Percentiles rank a stretch among this genome's conserved stretches.
Evolutionary conservation across 1,284 basidiomycete species (phyloP).

Genomic region (Naganishia sp.): DNA sequence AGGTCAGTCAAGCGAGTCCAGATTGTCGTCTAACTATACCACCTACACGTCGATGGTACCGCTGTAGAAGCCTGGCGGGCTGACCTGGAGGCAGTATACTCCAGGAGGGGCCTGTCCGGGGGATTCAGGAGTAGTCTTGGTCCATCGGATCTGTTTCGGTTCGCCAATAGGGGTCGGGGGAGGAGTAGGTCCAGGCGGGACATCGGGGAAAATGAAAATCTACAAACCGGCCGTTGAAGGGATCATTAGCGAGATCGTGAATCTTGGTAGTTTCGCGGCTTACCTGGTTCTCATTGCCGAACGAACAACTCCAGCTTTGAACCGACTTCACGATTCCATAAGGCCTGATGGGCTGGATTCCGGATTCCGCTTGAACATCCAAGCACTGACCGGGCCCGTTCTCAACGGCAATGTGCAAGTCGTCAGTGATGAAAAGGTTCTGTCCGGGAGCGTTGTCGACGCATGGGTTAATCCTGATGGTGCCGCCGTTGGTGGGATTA

Average conservation of each 20-base stretch:
- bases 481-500: slow-evolving; percentile 23
- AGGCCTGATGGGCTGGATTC: not conserved
- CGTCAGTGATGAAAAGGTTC: slow-evolving; percentile 27
- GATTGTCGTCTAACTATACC: not conserved
- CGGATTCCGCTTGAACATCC: slow-evolving; percentile 20
- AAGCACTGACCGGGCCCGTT: slow-evolving; percentile 11
- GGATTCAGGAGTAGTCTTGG: not conserved
- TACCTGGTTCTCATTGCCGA: slow-evolving; percentile 24
- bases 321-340: slow-evolving; percentile 9
- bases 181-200: not conserved
- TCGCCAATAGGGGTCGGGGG: not conserved
- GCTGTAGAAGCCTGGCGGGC: not conserved
- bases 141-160: slow-evolving; percentile 3
- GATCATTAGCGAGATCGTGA: not conserved
- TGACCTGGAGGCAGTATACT: not conserved
- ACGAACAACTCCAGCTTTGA: slow-evolving; percentile 12
- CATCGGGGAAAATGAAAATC: slow-evolving; percentile 1
- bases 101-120: not conserved
- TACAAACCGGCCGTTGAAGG: not conserved
- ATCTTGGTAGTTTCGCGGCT: not conserved
- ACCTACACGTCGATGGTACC: not conserved
- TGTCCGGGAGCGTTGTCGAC: slow-evolving; percentile 28
- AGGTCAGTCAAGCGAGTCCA: not conserved
- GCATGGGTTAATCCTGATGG: slow-evolving; percentile 32
- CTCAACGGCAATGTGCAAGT: slow-evolving; percentile 25